Conservation (phyloP, 805 yeast species). For the Sungouiella thailandica region DNA sequence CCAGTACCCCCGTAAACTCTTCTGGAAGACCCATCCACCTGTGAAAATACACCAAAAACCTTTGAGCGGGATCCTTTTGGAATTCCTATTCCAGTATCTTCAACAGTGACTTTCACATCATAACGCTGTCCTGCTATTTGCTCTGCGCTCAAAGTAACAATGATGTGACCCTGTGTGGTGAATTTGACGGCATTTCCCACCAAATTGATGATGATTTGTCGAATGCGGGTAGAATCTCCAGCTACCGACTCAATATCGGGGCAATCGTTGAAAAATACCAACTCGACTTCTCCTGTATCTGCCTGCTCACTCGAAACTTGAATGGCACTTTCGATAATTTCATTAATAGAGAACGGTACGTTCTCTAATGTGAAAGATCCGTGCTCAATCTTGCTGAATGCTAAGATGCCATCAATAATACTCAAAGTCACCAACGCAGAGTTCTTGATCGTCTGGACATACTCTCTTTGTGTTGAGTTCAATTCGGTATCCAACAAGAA, state of each 20-base stretch:
- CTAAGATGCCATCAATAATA: slow-evolving; percentile 51
- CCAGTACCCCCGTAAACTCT: slow-evolving; percentile 52
- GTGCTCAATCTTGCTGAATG: slow-evolving; percentile 52
- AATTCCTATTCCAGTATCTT: slow-evolving; percentile 53
- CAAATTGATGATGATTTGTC: slow-evolving; percentile 48
- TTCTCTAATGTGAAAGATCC: slow-evolving; percentile 44
- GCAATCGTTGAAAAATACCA: slow-evolving; percentile 40
- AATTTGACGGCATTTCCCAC: slow-evolving; percentile 53
- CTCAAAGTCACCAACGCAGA: slow-evolving; percentile 48
- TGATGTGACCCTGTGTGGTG: slow-evolving; percentile 39
- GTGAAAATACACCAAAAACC: slow-evolving; percentile 50
- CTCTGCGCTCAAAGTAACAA: slow-evolving; percentile 31
- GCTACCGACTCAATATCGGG: slow-evolving; percentile 31
- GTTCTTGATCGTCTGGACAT: slow-evolving; percentile 47
- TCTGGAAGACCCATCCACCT: slow-evolving; percentile 51
- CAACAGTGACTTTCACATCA: slow-evolving; percentile 36
- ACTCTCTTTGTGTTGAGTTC: slow-evolving; percentile 40
- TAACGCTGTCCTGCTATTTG: slow-evolving; percentile 25
- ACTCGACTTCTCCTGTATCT: slow-evolving; percentile 37
- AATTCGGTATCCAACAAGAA: slow-evolving; percentile 46
- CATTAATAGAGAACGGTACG: slow-evolving; percentile 40
- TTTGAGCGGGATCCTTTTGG: slow-evolving; percentile 39
- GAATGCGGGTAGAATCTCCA: slow-evolving; percentile 47
- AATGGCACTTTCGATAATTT: slow-evolving; percentile 44
- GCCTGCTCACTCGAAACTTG: slow-evolving; percentile 47